Evolutionary conservation across 495 filamentous ascomycete genomes (phyloP).

Genomic region (Podospora conica): DNA sequence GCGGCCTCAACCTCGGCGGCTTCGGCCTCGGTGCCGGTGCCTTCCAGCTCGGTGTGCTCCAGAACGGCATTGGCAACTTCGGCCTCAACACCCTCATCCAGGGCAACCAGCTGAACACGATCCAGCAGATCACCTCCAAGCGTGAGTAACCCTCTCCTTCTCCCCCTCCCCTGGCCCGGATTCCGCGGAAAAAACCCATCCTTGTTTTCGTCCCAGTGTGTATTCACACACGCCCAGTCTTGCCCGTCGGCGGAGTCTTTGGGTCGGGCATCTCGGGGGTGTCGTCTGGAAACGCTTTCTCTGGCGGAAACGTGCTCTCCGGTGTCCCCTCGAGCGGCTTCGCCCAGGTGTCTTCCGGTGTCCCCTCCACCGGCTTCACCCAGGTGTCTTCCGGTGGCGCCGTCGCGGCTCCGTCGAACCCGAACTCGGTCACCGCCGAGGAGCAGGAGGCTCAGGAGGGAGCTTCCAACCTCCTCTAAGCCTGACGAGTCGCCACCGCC

Average conservation of each 20-base stretch:
- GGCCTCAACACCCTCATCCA: constrained; percentile 32
- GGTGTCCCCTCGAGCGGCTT: constrained; percentile 1
- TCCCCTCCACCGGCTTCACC: too few species aligned
- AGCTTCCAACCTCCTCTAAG: constrained; percentile 10
- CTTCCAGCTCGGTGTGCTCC: constrained; percentile 20
- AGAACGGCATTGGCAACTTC: constrained; percentile 31
- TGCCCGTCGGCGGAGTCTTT: constrained; percentile 1
- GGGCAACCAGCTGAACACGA: constrained; percentile 30
- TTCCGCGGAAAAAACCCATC: not conserved
- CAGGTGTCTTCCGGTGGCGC: not conserved
- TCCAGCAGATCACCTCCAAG: constrained; percentile 30
- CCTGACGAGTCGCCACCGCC: not conserved
- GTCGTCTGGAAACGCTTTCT: not conserved
- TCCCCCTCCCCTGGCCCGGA: not conserved
- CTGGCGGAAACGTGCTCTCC: not conserved
- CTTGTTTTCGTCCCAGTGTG: constrained; percentile 9
- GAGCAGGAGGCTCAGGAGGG: constrained; percentile 29
- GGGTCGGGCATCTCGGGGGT: not conserved
- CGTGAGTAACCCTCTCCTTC: constrained; percentile 20
- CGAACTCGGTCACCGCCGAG: constrained; percentile 23
- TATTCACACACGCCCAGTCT: constrained; percentile 18
- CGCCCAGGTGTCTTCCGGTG: constrained; percentile 2
- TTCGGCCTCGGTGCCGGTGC: constrained; percentile 34
- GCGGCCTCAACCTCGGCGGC: constrained; percentile 31
- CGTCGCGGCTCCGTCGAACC: not conserved